Conservation (phyloP, 345 rosid genomes). For the Gynandropsis gynandra region DNA sequence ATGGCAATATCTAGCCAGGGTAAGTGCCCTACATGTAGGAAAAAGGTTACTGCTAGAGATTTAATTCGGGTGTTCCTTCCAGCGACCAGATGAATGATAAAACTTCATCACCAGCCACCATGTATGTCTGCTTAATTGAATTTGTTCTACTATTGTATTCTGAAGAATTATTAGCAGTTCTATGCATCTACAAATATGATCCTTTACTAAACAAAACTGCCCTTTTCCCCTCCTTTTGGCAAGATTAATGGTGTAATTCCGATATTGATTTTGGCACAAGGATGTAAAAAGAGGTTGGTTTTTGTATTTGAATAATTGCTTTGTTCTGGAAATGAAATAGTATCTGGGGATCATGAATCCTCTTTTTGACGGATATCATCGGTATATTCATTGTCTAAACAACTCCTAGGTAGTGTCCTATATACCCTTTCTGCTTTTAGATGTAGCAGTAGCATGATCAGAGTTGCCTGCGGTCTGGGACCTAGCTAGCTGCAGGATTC, state of each 20-base stretch:
- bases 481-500: neutral
- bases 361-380: constrained; percentile 17
- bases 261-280: constrained; percentile 14
- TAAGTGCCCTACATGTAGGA: constrained; percentile 95
- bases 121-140: constrained; percentile 21
- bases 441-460: constrained; percentile 3
- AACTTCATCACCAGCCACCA: constrained; percentile 13
- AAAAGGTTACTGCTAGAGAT: constrained; percentile 53
- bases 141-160: no score
- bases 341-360: constrained; percentile 12
- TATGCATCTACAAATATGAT: neutral
- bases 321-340: constrained; percentile 20
- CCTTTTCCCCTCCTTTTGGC: constrained; percentile 3
- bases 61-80: constrained; percentile 96
- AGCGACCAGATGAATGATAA: constrained; percentile 39
- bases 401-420: constrained; percentile 18
- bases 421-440: constrained; percentile 16
- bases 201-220: neutral
- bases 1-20: constrained; percentile 51
- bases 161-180: neutral
- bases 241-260: constrained; percentile 20
- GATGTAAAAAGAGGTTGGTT: constrained; percentile 11
- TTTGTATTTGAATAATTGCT: constrained; percentile 11
- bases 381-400: constrained; percentile 12
- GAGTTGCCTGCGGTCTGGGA: constrained; percentile 5